Base-by-base conservation (phyloP, 2,329 filamentous ascomycete species). In the Periconia macrospinosa region DNA sequence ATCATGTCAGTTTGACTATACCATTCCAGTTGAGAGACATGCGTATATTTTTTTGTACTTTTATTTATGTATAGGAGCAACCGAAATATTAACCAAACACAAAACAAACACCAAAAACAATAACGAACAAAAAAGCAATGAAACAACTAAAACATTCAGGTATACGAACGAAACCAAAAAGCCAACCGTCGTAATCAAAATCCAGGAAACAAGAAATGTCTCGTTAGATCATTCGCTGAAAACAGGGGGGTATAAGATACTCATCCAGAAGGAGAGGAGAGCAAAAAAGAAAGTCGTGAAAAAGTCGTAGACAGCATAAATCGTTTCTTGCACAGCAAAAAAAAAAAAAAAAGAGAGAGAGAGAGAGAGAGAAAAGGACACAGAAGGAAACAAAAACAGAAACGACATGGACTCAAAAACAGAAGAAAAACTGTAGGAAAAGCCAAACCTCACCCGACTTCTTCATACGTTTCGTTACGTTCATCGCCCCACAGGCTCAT, bases 211-310 rank as follows among this genome's bases (percentile, higher is more conserved):
- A 42, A n/a, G 41, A 45, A 49, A 52, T 46, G 37, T 49, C 53
- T 42, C 35, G 49, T 45, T 52, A 35, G 45, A 27, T 8, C 5
- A 8, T 33, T 33, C 19, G 35, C 30, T 6, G 45, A 33, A 15
- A 45, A 49, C 11, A 45, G 41, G 49, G 53, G 53, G 52, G 23
- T 27, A 27, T 27, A 27, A 27, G 23, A 27, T 27, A 27, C 3
- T 8, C 5, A 27, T 27, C 23, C 23, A 27, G 23, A 27, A 27
- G 23, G 23, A 27, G 23, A 41, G 37, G 37, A 41, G 37, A 37
- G 43, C 11, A 20, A 30, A 49, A 50, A 54, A 27, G 41, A 54
- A 41, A 54, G 37, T 46, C 49, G 35, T 51, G 41, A 45, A 47
- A 35, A 30, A 35, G 15, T 33, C 44, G 44, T 46, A 27, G 23